A percentile compares a stretch with the other conserved stretches of the same genome.
Evolutionary conservation across 371 early-diverging fungal genomes (phyloP).

Genomic region (Apophysomyces elegans): DNA sequence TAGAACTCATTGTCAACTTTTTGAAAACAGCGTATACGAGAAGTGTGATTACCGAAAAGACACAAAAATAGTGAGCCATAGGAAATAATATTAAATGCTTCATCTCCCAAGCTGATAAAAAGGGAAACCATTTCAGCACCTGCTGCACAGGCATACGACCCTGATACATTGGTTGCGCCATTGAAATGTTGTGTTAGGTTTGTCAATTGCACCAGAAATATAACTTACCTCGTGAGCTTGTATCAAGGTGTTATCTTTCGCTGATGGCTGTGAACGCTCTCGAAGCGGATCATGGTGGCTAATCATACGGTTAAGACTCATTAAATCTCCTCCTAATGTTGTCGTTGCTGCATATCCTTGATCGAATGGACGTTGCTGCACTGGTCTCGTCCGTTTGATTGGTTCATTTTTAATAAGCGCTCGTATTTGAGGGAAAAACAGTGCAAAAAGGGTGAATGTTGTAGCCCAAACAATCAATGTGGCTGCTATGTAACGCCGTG

Average conservation of each 20-base stretch:
- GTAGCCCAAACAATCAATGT: conserved; percentile 61
- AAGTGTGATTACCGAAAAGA: conserved; percentile 40
- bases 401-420: conserved; percentile 23
- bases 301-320: conserved; percentile 40
- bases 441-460: conserved; percentile 53
- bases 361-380: background rate
- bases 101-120: conserved; percentile 62
- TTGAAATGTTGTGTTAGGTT: no score
- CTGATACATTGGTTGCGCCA: conserved; percentile 3
- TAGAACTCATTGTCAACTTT: conserved; percentile 11
- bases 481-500: conserved; percentile 55
- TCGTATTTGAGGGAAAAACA: conserved; percentile 60
- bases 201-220: no score
- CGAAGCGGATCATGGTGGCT: background rate
- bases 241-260: conserved; percentile 22
- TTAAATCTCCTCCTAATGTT: conserved; percentile 19
- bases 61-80: conserved; percentile 52
- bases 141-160: conserved; percentile 54
- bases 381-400: background rate
- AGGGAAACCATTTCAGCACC: conserved; percentile 50
- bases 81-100: conserved; percentile 56
- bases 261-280: conserved; percentile 3
- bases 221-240: conserved; percentile 54
- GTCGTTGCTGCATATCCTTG: conserved; percentile 11
- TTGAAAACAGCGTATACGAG: background rate